A percentile compares a stretch with the other conserved stretches of the same genome.
phyloP scores from a whole-genome alignment of 2,329 filamentous ascomycete species.

The Fusarium dlaminii region DNA sequence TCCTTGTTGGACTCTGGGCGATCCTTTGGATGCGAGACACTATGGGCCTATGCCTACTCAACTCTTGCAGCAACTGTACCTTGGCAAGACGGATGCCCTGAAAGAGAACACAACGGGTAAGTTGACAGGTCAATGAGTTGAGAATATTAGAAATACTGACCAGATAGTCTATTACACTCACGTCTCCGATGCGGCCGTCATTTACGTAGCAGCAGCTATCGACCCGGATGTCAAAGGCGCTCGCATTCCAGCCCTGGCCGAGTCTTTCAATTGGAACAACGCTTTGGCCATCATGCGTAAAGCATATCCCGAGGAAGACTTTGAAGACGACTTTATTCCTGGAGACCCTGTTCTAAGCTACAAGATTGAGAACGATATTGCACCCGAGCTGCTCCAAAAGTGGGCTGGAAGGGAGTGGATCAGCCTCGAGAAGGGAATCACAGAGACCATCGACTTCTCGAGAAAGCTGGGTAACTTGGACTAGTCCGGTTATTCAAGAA shows the following conservation, averaged over 20 bases:
- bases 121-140: fast-evolving
- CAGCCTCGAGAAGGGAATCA: slow-evolving; percentile 2
- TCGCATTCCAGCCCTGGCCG: slow-evolving; percentile 14
- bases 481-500: fast-evolving
- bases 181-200: slow-evolving; percentile 28
- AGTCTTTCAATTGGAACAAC: slow-evolving; percentile 34
- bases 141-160: neutral
- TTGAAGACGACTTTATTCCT: slow-evolving; percentile 23
- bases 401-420: slow-evolving; percentile 36
- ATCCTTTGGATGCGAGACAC: slow-evolving; percentile 15
- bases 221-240: slow-evolving; percentile 17
- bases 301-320: slow-evolving; percentile 3
- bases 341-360: slow-evolving; percentile 23
- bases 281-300: slow-evolving; percentile 16
- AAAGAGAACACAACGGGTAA: slow-evolving; percentile 15
- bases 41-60: slow-evolving; percentile 28
- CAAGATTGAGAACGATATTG: slow-evolving; percentile 26
- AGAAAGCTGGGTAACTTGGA: slow-evolving; percentile 5
- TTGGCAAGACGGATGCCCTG: slow-evolving; percentile 13
- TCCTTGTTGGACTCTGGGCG: slow-evolving; percentile 26
- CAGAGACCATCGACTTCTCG: slow-evolving; percentile 16
- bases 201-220: slow-evolving; percentile 27
- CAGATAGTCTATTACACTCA: slow-evolving; percentile 33
- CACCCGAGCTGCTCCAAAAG: slow-evolving; percentile 13
- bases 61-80: slow-evolving; percentile 29